A percentile compares a stretch with the other conserved stretches of the same genome.
Evolutionary conservation across 78 protist species (phyloP).

Genomic region (Monosiga brevicollis): DNA sequence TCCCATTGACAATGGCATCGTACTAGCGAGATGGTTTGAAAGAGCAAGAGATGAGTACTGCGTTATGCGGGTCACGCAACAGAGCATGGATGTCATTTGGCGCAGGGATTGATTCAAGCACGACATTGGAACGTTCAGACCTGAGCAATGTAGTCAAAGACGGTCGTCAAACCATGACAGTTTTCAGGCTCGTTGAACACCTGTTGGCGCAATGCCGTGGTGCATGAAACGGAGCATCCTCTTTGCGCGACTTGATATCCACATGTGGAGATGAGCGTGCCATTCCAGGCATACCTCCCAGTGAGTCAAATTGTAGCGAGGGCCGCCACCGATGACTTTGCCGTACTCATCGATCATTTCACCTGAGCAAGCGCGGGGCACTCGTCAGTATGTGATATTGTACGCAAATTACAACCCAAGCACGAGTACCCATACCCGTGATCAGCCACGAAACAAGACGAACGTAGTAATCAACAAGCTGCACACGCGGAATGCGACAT

Average conservation of each 20-base stretch:
- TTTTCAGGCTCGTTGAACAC: not conserved
- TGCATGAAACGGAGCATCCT: no score
- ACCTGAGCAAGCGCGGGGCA: no score
- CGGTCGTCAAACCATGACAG: not conserved
- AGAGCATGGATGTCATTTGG: no score
- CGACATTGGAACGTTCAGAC: no score
- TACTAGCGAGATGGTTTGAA: no score
- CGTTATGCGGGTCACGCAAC: no score
- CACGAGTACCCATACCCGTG: not conserved
- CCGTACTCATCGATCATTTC: slow-evolving; percentile 5
- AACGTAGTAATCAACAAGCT: slow-evolving; percentile 16
- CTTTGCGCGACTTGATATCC: no score
- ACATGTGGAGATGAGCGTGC: not conserved
- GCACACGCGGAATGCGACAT: not conserved
- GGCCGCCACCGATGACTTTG: not conserved
- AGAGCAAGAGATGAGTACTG: no score
- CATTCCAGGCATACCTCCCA: slow-evolving; percentile 12
- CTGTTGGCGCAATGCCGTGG: no score
- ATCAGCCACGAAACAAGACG: slow-evolving; percentile 13
- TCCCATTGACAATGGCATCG: not conserved
- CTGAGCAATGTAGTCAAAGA: no score
- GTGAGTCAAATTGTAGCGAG: not conserved
- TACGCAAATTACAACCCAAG: no score
- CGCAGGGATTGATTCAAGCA: no score
- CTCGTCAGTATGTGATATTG: not conserved